Base-by-base conservation (phyloP, 345 rosid species). In the Eucalyptus microcorys region DNA sequence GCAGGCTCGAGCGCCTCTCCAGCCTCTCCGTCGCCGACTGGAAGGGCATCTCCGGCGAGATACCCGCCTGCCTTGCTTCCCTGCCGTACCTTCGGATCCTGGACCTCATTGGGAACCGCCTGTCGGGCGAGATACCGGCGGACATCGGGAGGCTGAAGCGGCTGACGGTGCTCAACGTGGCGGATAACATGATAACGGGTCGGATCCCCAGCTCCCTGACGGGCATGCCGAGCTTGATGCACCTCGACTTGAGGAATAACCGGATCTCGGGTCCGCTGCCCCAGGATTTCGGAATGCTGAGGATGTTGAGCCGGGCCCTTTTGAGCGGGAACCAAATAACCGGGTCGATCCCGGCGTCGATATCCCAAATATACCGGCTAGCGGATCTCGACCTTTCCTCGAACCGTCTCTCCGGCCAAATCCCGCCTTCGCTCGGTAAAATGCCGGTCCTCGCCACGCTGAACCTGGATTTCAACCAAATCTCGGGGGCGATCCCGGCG, bases 371-470 rank as follows among this genome's bases (percentile, higher is more conserved):
- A 19, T 92, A 92, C 88, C 93, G 94, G 27, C 90, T 92, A 21
- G 93, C 95, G 4, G 95, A 93, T 87, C 86, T 93, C 32, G 93
- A 93, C 87, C 93, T 93, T 42, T 93, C 95, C 24, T 8, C 88
- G 86, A 93, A 93, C 87, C 68, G 79, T 30, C 80, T 93, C 48
- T 91, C 93, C 4, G 94, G 95, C 11, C 17, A 79, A 6, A 92
- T 93, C 17, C 94, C 95, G 5, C 89, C 88, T 10, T 91, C 94
- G 3, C 87, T 93, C 48, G 94, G 95, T 8, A 91, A 76, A 42
- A 93, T 93, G 94, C 90, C 94, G 19, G 95, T 93, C 27, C 87
- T 93, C 15, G 89, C 93, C 14, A 93, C 93, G 14, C 81, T 93
- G 57, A 92, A 92, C 86, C 93, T 93, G 12, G 95, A 93, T 45